These are phyloP conservation scores for Sclerotinia glacialis DNA, from an alignment of 2,329 filamentous ascomycete genomes.

Conservation along the genomic window DNA sequence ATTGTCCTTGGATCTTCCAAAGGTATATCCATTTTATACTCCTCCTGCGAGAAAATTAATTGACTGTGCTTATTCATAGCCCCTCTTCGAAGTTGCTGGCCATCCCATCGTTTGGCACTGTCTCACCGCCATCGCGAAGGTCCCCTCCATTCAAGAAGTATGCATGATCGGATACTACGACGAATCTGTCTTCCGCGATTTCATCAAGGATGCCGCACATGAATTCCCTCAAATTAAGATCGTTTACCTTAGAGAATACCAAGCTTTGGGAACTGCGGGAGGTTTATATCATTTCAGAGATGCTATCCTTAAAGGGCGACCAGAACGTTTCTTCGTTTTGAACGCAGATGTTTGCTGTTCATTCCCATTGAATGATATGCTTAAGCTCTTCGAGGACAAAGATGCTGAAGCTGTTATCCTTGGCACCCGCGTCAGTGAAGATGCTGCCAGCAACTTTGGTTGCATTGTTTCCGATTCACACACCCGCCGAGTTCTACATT, in stretches of 20 bases:
- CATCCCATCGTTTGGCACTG: conserved; percentile 99
- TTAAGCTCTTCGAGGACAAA: conserved; percentile 88
- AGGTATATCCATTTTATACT: conserved; percentile 54
- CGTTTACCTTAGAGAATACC: conserved; percentile 96
- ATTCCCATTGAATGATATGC: conserved; percentile 94
- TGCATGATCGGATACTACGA: conserved; percentile 99
- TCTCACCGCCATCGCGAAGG: conserved; percentile 84
- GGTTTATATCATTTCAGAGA: conserved; percentile 99
- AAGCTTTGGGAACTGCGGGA: conserved; percentile 90
- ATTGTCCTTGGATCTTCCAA: conserved; percentile 91
- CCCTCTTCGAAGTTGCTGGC: conserved; percentile 95
- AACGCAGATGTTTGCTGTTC: conserved; percentile 99
- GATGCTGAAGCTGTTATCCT: conserved; percentile 96
- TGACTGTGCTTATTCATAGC: conserved; percentile 49
- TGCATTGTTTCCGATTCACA: conserved; percentile 95
- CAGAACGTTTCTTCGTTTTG: conserved; percentile 93
- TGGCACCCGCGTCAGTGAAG: conserved; percentile 85
- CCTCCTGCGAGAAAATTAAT: conserved; percentile 7
- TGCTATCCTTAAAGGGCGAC: conserved; percentile 92
- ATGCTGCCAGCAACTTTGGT: conserved; percentile 92
- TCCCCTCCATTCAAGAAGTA: conserved; percentile 90
- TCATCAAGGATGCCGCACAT: conserved; percentile 85
- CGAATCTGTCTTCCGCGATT: conserved; percentile 93
- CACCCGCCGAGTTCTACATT: conserved; percentile 93
- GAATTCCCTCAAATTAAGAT: conserved; percentile 86